A percentile compares a stretch with the other conserved stretches of the same genome.
Evolutionary conservation across 2,329 filamentous ascomycete species (phyloP).

Genomic region (Magnaporthiopsis rhizophila): DNA sequence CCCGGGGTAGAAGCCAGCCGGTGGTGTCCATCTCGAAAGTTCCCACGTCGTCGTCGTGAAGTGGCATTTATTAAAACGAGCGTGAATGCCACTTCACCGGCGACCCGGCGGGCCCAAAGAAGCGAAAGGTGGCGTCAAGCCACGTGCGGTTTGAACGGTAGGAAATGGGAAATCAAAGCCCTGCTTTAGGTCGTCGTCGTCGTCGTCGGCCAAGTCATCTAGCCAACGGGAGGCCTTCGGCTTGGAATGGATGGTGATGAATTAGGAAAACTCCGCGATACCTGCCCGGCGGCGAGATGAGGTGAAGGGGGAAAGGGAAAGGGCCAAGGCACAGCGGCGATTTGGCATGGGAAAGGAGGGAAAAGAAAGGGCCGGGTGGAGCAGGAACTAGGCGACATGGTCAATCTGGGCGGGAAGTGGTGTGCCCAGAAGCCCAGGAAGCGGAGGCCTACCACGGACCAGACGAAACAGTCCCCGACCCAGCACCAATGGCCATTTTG

Average conservation of each 20-base stretch:
- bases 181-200: constrained; percentile 21
- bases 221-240: constrained; percentile 18
- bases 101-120: constrained; percentile 8
- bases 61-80: not conserved
- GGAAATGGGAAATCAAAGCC: constrained; percentile 12
- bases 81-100: not conserved
- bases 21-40: constrained; percentile 15
- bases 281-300: constrained; percentile 20
- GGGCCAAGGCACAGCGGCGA: constrained; percentile 11
- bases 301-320: constrained; percentile 17
- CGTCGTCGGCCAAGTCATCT: constrained; percentile 36
- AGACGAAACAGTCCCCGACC: constrained; percentile 38
- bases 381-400: constrained; percentile 10
- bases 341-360: constrained; percentile 11
- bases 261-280: constrained; percentile 4
- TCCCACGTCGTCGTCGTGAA: constrained; percentile 10
- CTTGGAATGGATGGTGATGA: not conserved
- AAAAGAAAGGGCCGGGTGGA: constrained; percentile 15
- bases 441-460: constrained; percentile 26
- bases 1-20: constrained; percentile 24
- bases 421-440: not conserved
- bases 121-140: constrained; percentile 14
- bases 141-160: constrained; percentile 18
- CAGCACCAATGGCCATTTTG: constrained; percentile 22
- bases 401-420: not conserved